Base-by-base conservation (phyloP, 352 stramenopile species). In the Pythium grandisporangium region DNA sequence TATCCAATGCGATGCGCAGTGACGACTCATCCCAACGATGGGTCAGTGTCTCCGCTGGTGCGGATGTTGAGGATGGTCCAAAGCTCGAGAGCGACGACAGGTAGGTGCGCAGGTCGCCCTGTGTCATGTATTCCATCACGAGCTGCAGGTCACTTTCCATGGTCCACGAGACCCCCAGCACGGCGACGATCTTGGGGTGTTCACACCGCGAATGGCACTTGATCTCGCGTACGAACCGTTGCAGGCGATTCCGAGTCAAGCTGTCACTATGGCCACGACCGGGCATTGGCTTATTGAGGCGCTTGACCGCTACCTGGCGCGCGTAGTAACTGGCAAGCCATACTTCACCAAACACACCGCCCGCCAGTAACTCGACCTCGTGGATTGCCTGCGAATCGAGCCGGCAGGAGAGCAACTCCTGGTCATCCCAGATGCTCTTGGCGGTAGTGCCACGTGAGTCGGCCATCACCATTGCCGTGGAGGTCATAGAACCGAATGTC, bases 341-440 rank as follows among this genome's bases (percentile, higher is more conserved):
- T 17, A 70, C 56, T 37, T 64, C 56, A 11, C 56, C 61, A 27
- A 52, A 63, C 5, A 40, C 29, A 2, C 54, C 54, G 22, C 37
- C 55, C 0, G 54, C 37, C 8, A 63, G 21, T 19, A 58, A 14
- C 4, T 42, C 48, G 29, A 37, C 53, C 13, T 45, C 42, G 30
- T 58, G 25, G 16, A 72, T 49, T 21, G 53, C 44, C 13, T 58
- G 38, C 5, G 44, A 59, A 20, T 86, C 66, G n/a, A 89, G 63
- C 1, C 66, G 46, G 51, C 61, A 84, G 2, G 52, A 51, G 4
- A 68, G 50, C 6, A 89, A 47, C 12, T 70, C 66, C 40, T 80
- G 56, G 41, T 89, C 76, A 26, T 86, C 69, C 70, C 70, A 86
- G 38, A 84, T 63, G 14, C 48, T 55, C n/a, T n/a, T n/a, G n/a